Evolutionary conservation across 805 yeast genomes (phyloP).

Genomic region (Pichia heedii): DNA sequence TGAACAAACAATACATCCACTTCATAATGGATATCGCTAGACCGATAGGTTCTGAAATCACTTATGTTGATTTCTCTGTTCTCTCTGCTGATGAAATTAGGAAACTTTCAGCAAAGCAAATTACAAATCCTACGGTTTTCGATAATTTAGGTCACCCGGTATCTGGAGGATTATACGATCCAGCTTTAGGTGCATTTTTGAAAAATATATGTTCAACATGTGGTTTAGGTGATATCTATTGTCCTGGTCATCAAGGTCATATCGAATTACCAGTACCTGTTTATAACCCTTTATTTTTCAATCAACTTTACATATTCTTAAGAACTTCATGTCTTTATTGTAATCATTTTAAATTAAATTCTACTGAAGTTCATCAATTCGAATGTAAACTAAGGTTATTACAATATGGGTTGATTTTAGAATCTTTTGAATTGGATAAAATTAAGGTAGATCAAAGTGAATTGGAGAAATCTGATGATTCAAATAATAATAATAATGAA

Average conservation of each 20-base stretch:
- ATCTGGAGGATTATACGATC: constrained; percentile 86
- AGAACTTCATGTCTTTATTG: constrained; percentile 86
- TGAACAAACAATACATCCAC: neutral
- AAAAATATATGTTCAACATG: constrained; percentile 89
- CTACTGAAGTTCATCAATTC: constrained; percentile 62
- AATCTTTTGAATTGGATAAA: constrained; percentile 64
- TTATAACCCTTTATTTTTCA: constrained; percentile 90
- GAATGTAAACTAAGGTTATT: constrained; percentile 72
- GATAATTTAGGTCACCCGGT: constrained; percentile 96
- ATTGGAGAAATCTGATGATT: constrained; percentile 35
- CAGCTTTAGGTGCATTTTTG: constrained; percentile 90
- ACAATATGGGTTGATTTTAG: constrained; percentile 83
- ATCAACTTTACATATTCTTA: constrained; percentile 76
- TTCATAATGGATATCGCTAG: constrained; percentile 81
- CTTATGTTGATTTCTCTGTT: constrained; percentile 86
- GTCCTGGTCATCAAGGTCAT: constrained; percentile 99
- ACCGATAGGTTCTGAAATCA: constrained; percentile 92
- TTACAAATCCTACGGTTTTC: constrained; percentile 91
- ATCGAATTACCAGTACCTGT: constrained; percentile 94
- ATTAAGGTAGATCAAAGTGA: constrained; percentile 30
- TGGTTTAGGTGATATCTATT: constrained; percentile 85
- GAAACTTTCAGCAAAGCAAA: constrained; percentile 84
- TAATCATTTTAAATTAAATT: constrained; percentile 68
- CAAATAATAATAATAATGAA: constrained; percentile 23
- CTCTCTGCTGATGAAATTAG: constrained; percentile 76